Percentiles rank a stretch among this genome's conserved stretches.
Evolutionary conservation across 164 flowering plant species (phyloP).

Genomic region (Paratinospora sagittata): DNA sequence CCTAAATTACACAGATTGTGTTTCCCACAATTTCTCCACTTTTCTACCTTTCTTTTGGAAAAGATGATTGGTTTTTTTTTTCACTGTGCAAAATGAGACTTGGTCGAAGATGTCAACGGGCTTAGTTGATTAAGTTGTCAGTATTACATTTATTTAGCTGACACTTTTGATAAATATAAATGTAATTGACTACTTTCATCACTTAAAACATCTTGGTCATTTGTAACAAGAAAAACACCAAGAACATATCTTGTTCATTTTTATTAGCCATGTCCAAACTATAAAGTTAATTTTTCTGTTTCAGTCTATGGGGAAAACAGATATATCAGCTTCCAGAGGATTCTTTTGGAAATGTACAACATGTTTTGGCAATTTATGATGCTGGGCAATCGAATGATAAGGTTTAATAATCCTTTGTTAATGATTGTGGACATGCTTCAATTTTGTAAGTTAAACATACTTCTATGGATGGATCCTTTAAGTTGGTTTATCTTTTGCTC

Average conservation of each 20-base stretch:
- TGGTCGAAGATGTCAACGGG: too few relatives aligned
- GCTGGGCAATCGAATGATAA: conserved; percentile 46
- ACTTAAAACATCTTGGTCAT: too few relatives aligned
- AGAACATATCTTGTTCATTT: not conserved
- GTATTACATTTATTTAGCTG: too few relatives aligned
- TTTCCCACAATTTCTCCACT: too few relatives aligned
- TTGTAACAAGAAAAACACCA: not conserved
- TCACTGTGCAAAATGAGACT: too few relatives aligned
- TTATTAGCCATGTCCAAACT: not conserved
- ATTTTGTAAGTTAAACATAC: not conserved
- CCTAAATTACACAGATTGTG: too few relatives aligned
- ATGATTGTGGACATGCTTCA: not conserved
- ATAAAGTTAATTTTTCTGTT: conserved; percentile 6
- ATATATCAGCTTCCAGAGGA: conserved; percentile 56
- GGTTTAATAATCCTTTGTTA: conserved; percentile 28
- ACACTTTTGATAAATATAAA: too few relatives aligned
- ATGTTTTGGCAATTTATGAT: conserved; percentile 67
- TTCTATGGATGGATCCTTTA: not conserved
- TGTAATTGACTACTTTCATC: too few relatives aligned
- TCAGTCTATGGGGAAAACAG: conserved; percentile 77
- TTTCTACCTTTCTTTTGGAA: too few relatives aligned
- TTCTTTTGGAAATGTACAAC: conserved; percentile 49
- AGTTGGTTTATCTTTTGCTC: conserved; percentile 10
- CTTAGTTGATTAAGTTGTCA: too few relatives aligned
- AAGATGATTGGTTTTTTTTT: too few relatives aligned